Evolutionary conservation across 768 basidiomycete species (phyloP).

Genomic region (Mycena alexandri): DNA sequence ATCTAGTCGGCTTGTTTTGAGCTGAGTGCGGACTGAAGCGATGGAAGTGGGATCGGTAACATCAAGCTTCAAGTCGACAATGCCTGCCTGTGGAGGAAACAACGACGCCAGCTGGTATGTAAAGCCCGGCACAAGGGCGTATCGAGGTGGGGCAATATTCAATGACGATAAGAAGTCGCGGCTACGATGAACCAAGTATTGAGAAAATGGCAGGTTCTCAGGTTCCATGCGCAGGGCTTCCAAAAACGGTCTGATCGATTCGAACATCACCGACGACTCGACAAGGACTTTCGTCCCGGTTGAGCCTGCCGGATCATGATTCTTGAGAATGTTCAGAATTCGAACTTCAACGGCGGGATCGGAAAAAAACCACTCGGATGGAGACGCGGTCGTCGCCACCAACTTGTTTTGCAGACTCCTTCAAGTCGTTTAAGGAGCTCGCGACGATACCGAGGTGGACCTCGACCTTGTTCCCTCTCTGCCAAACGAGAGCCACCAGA

Average conservation of each 20-base stretch:
- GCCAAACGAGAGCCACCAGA: constrained; percentile 73
- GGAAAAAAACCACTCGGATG: constrained; percentile 72
- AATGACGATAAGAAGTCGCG: constrained; percentile 48
- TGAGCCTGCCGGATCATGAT: constrained; percentile 25
- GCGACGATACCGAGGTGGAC: constrained; percentile 69
- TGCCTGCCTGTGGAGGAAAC: constrained; percentile 56
- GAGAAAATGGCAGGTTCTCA: constrained; percentile 66
- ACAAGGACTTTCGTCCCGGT: constrained; percentile 57
- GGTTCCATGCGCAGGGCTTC: constrained; percentile 71
- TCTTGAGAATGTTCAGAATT: constrained; percentile 48
- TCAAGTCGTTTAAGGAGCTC: constrained; percentile 58
- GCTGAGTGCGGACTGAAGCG: constrained; percentile 57
- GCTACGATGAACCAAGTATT: constrained; percentile 63
- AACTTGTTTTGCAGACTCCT: constrained; percentile 53
- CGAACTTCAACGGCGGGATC: constrained; percentile 69
- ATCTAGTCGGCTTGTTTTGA: constrained; percentile 72
- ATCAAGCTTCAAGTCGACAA: constrained; percentile 55
- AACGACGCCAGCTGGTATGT: constrained; percentile 67
- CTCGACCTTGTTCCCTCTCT: constrained; percentile 45
- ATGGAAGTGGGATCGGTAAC: constrained; percentile 59
- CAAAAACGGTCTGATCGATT: constrained; percentile 76
- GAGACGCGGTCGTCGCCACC: constrained; percentile 48
- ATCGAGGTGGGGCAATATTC: constrained; percentile 64
- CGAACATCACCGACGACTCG: constrained; percentile 76
- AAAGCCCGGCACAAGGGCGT: constrained; percentile 68